Evolutionary conservation across 371 early-diverging fungal species (phyloP).

Genomic region (Apophysomyces trapeziformis): DNA sequence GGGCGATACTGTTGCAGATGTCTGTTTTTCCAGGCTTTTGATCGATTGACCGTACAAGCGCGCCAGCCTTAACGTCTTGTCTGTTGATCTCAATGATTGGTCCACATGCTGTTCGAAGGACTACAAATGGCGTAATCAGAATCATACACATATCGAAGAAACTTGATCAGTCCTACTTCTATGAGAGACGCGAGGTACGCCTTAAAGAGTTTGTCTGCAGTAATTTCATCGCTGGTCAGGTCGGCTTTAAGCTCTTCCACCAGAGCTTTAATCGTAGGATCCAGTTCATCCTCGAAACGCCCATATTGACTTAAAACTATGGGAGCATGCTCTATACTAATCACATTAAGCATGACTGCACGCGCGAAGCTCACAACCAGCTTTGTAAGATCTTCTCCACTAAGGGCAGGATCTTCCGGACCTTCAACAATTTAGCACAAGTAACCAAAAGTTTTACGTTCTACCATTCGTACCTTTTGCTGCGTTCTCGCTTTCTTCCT

Average conservation of each 20-base stretch:
- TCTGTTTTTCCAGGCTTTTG: conserved; percentile 24
- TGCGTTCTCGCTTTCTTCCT: conserved; percentile 13
- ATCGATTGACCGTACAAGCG: conserved; percentile 31
- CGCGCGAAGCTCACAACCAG: conserved; percentile 37
- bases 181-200: conserved; percentile 49
- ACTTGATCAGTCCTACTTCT: conserved; percentile 30
- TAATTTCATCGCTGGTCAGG: conserved; percentile 26
- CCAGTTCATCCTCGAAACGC: conserved; percentile 41
- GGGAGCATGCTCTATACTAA: conserved; percentile 43
- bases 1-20: conserved; percentile 25
- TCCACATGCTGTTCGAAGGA: conserved; percentile 38
- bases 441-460: not conserved
- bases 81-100: conserved; percentile 31
- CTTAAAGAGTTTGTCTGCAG: conserved; percentile 35
- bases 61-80: conserved; percentile 40
- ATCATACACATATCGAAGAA: not conserved
- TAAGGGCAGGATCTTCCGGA: not conserved
- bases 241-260: conserved; percentile 45
- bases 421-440: not conserved
- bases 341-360: conserved; percentile 44
- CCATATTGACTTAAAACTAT: conserved; percentile 50
- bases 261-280: conserved; percentile 56
- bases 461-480: conserved; percentile 11
- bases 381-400: not conserved
- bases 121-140: conserved; percentile 17